Percentiles rank a stretch among this genome's conserved stretches.
Conservation (phyloP, 768 basidiomycete species). For the Psilocybe azurescens region DNA sequence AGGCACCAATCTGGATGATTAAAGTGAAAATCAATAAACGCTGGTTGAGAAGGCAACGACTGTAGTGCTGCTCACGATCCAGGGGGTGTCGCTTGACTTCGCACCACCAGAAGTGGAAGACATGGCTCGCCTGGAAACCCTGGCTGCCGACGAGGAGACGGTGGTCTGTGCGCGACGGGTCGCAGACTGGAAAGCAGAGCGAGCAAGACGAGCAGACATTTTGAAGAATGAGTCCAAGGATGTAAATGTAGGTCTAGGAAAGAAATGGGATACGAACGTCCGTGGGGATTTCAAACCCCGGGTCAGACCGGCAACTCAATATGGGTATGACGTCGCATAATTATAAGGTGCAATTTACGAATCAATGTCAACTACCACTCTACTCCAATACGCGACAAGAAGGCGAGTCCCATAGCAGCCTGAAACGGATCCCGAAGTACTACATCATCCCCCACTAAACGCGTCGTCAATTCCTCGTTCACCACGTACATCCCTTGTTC, state of each 20-base stretch:
- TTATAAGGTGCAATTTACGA: background rate
- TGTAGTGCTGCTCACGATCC: conserved; percentile 42
- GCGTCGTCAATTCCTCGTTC: conserved; percentile 30
- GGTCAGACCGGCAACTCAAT: conserved; percentile 41
- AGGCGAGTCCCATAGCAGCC: conserved; percentile 53
- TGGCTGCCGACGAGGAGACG: conserved; percentile 27
- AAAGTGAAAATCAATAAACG: conserved; percentile 9
- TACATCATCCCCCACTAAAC: conserved; percentile 40
- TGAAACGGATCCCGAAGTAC: conserved; percentile 44
- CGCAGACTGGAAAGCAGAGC: conserved; percentile 37
- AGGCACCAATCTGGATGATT: conserved; percentile 41
- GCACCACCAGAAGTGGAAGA: conserved; percentile 34
- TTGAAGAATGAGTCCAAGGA: conserved; percentile 12
- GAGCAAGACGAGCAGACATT: conserved; percentile 47
- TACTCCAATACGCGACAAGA: conserved; percentile 43
- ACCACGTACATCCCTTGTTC: conserved; percentile 27
- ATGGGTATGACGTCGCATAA: conserved; percentile 21
- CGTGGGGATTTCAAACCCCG: conserved; percentile 32
- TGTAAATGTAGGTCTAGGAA: conserved; percentile 9
- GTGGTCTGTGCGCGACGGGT: conserved; percentile 36
- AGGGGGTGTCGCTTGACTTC: conserved; percentile 46
- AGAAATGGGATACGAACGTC: conserved; percentile 10
- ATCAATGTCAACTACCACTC: conserved; percentile 11
- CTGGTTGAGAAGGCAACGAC: conserved; percentile 13
- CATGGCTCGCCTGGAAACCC: conserved; percentile 39